Evolutionary conservation across 495 filamentous ascomycete species (phyloP).

Genomic region (Penicillium alfredii): DNA sequence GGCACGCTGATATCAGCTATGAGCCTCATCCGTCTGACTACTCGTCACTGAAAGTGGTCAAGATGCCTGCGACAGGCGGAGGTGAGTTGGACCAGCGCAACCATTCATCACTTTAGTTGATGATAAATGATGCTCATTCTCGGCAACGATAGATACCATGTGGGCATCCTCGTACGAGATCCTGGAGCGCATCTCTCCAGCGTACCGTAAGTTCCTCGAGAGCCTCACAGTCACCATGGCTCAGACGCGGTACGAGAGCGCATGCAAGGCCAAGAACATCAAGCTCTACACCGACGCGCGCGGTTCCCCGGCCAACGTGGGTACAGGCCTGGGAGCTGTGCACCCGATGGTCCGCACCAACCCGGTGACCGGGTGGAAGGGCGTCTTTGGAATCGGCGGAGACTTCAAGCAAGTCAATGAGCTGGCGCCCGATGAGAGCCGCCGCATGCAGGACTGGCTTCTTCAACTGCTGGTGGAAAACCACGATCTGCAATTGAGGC

Average conservation of each 20-base stretch:
- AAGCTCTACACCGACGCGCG: slow-evolving; percentile 47
- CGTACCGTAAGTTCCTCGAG: slow-evolving; percentile 48
- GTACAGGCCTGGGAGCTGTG: slow-evolving; percentile 51
- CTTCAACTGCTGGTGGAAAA: slow-evolving; percentile 59
- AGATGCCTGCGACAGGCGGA: slow-evolving; percentile 67
- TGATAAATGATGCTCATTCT: too few relatives aligned
- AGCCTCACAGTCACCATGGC: background rate
- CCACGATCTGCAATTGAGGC: slow-evolving; percentile 68
- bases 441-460: slow-evolving; percentile 28
- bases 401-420: slow-evolving; percentile 62
- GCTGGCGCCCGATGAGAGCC: slow-evolving; percentile 30
- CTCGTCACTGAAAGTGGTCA: slow-evolving; percentile 51
- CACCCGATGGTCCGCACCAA: slow-evolving; percentile 74
- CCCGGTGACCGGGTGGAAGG: slow-evolving; percentile 73
- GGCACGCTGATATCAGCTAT: slow-evolving; percentile 67
- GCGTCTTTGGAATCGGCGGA: slow-evolving; percentile 58
- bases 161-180: slow-evolving; percentile 39
- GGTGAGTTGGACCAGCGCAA: too few relatives aligned
- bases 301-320: slow-evolving; percentile 60
- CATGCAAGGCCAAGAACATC: slow-evolving; percentile 45
- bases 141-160: too few relatives aligned
- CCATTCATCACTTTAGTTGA: too few relatives aligned
- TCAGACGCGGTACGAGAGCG: slow-evolving; percentile 44
- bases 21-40: slow-evolving; percentile 64
- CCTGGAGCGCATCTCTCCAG: slow-evolving; percentile 64